Percentiles rank a stretch among this genome's conserved stretches.
phyloP scores from a whole-genome alignment of 2,329 filamentous ascomycete species.

The Exophiala mesophila region DNA sequence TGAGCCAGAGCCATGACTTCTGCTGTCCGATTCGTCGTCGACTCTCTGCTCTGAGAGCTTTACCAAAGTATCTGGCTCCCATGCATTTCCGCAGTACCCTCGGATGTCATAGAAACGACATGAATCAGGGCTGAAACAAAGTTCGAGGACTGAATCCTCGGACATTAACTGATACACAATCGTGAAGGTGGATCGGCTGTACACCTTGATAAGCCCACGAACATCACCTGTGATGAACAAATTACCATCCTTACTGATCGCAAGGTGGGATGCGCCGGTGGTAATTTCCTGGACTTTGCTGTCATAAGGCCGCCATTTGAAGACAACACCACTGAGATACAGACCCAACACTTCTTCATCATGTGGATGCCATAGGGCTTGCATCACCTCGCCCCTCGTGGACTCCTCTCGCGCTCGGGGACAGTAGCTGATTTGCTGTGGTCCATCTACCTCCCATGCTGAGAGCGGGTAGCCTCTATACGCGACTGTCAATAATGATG shows the following conservation, averaged over 20 bases:
- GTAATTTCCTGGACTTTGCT: slow-evolving; percentile 27
- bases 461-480: slow-evolving; percentile 22
- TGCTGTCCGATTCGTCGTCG: no score
- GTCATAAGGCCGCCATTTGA: slow-evolving; percentile 35
- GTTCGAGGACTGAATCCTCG: slow-evolving; percentile 22
- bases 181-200: slow-evolving; percentile 25
- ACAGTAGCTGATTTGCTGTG: slow-evolving; percentile 5
- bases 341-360: slow-evolving; percentile 31
- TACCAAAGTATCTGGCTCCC: slow-evolving; percentile 29
- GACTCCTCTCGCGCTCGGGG: background rate
- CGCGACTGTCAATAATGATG: slow-evolving; percentile 20
- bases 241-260: slow-evolving; percentile 25
- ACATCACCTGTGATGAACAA: slow-evolving; percentile 28
- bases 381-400: slow-evolving; percentile 10
- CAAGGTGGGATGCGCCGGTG: slow-evolving; percentile 23
- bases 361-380: slow-evolving; percentile 29
- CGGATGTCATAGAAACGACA: slow-evolving; percentile 30
- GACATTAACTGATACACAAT: slow-evolving; percentile 26
- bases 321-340: slow-evolving; percentile 32
- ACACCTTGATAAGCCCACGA: slow-evolving; percentile 27
- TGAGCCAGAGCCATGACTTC: no score
- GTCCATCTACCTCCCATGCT: slow-evolving; percentile 18
- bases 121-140: slow-evolving; percentile 27
- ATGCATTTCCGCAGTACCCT: slow-evolving; percentile 27
- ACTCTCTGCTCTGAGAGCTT: no score